Conservation (phyloP, 257 asterid species). For the Solanum microdontum region DNA sequence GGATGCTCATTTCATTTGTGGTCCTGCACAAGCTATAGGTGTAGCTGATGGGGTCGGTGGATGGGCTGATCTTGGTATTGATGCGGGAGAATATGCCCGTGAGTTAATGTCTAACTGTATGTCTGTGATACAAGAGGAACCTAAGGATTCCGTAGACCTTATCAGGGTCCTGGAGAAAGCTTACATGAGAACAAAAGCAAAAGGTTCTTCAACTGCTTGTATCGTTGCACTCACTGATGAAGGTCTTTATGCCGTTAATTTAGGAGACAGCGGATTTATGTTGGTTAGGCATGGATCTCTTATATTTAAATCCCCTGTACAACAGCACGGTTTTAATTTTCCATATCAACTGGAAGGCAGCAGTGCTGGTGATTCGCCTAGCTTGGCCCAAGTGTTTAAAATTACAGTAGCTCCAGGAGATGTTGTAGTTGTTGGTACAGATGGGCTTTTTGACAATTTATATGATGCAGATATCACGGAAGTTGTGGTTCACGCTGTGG, state of each 20-base stretch:
- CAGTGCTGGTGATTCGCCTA: neutral
- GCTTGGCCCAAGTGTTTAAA: constrained; percentile 2
- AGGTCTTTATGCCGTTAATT: neutral
- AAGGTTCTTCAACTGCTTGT: constrained; percentile 8
- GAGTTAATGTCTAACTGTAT: constrained; percentile 1
- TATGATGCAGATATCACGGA: neutral
- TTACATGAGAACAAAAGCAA: neutral
- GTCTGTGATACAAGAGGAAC: neutral
- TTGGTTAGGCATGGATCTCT: neutral
- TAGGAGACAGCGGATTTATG: constrained; percentile 11
- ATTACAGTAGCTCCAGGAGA: constrained; percentile 8
- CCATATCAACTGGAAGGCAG: constrained; percentile 4
- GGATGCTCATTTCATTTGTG: constrained; percentile 4
- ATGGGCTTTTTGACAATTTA: constrained; percentile 10
- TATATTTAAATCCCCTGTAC: neutral
- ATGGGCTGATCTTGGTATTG: neutral
- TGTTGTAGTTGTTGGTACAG: constrained; percentile 1
- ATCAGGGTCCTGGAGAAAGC: neutral
- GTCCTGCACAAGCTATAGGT: neutral
- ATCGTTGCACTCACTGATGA: neutral
- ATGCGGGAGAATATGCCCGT: neutral
- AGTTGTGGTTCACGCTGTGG: neutral
- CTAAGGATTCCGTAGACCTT: neutral
- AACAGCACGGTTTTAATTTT: neutral
- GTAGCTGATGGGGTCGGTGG: constrained; percentile 2